A percentile compares a stretch with the other conserved stretches of the same genome.
Conservation (phyloP, 2,329 filamentous ascomycete genomes). For the Neospermospora avenae region DNA sequence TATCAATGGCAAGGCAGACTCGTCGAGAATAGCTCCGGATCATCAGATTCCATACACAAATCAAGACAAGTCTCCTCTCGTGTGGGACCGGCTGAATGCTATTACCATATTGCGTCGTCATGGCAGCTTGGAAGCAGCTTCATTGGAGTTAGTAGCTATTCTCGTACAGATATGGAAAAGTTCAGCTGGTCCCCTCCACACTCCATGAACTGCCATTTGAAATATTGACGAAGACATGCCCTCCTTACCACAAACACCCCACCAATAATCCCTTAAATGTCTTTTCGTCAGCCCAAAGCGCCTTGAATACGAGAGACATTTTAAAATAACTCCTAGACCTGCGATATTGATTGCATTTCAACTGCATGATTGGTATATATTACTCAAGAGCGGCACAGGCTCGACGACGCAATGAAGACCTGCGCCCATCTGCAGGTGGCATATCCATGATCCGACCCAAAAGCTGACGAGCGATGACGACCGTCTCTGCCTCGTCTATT, state of each 20-base stretch:
- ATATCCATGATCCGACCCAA: slow-evolving; percentile 3
- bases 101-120: slow-evolving; percentile 6
- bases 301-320: background rate
- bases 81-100: slow-evolving; percentile 1
- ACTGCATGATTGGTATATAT: background rate
- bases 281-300: background rate
- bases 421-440: background rate
- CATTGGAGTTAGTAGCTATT: slow-evolving; percentile 6
- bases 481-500: slow-evolving; percentile 3
- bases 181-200: background rate
- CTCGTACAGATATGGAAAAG: slow-evolving; percentile 3
- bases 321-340: background rate
- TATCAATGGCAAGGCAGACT: slow-evolving; percentile 6
- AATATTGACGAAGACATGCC: slow-evolving; percentile 4
- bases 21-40: slow-evolving; percentile 7
- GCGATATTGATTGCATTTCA: background rate
- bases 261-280: slow-evolving; percentile 4
- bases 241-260: background rate
- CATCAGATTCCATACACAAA: slow-evolving; percentile 6
- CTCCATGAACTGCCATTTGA: background rate
- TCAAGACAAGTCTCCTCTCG: slow-evolving; percentile 7
- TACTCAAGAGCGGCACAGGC: background rate
- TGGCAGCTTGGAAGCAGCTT: slow-evolving; percentile 2
- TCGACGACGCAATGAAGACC: slow-evolving; percentile 2
- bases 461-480: slow-evolving; percentile 1